These are phyloP conservation scores for Mitragyna speciosa DNA, from an alignment of 257 asterid genomes.

Conservation along the genomic window DNA sequence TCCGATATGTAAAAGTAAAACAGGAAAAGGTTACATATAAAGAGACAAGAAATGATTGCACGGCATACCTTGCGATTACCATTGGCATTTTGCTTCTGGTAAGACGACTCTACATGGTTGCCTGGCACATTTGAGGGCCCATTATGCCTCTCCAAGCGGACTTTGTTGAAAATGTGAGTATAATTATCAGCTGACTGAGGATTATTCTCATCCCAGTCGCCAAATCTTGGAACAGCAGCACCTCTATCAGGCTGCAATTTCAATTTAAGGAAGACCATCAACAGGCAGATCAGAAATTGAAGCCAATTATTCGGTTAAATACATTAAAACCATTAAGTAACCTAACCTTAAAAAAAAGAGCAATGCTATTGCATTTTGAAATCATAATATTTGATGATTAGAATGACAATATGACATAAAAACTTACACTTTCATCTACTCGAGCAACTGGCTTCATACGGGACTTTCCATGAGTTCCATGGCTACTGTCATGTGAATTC, in stretches of 20 bases:
- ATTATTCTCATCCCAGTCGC: conserved; percentile 76
- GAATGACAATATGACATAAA: not conserved
- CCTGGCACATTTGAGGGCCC: conserved; percentile 36
- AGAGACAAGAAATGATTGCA: not conserved
- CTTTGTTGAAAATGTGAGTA: conserved; percentile 65
- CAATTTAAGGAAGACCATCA: not conserved
- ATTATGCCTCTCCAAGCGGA: conserved; percentile 52
- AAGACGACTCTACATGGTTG: conserved; percentile 37
- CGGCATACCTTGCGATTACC: conserved; percentile 40
- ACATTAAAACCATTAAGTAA: too few relatives aligned
- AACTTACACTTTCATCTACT: conserved; percentile 65
- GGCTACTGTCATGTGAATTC: conserved; percentile 49
- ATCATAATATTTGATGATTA: not conserved
- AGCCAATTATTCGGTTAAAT: not conserved
- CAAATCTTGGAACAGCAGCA: conserved; percentile 84
- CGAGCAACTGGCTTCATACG: conserved; percentile 40
- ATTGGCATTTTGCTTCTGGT: conserved; percentile 27
- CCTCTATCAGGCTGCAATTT: conserved; percentile 60
- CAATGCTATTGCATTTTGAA: not conserved
- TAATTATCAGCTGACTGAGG: conserved; percentile 78
- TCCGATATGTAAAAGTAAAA: not conserved
- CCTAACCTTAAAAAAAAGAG: not conserved
- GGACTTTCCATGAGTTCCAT: conserved; percentile 52
- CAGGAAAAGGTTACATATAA: too few relatives aligned
- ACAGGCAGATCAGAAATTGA: not conserved